Percentiles rank a stretch among this genome's conserved stretches.
phyloP scores from a whole-genome alignment of 306 rosid species.

The Hippophae rhamnoides region DNA sequence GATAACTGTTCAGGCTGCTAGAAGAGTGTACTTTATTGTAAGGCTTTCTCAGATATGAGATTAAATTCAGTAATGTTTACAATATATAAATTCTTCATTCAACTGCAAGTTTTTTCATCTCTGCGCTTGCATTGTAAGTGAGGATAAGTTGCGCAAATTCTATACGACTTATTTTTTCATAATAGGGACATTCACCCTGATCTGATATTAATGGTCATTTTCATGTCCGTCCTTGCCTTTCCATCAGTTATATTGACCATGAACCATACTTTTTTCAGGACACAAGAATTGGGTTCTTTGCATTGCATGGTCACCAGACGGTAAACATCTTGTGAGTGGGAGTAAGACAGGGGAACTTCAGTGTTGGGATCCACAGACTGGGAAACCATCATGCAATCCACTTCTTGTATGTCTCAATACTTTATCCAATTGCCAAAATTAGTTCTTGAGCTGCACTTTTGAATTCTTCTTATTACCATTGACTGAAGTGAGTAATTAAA shows the following conservation, averaged over 20 bases:
- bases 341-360: slow-evolving; percentile 82
- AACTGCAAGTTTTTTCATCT: too few relatives aligned
- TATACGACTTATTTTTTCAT: too few relatives aligned
- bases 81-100: too few relatives aligned
- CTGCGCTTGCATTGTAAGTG: too few relatives aligned
- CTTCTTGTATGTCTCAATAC: slow-evolving; percentile 38
- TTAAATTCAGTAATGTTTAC: too few relatives aligned
- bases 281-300: slow-evolving; percentile 93
- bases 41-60: too few relatives aligned
- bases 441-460: background rate
- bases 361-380: slow-evolving; percentile 91
- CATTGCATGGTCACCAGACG: slow-evolving; percentile 93
- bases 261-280: slow-evolving; percentile 36
- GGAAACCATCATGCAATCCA: slow-evolving; percentile 62
- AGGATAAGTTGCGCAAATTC: too few relatives aligned
- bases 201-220: background rate
- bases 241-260: slow-evolving; percentile 8
- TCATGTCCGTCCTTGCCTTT: background rate
- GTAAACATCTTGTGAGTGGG: slow-evolving; percentile 89
- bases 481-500: background rate
- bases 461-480: background rate
- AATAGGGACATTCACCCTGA: too few relatives aligned
- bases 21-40: too few relatives aligned
- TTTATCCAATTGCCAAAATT: background rate
- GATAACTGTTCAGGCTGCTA: too few relatives aligned